Conservation (phyloP, 805 yeast species). For the Metschnikowia drakensbergensis region DNA sequence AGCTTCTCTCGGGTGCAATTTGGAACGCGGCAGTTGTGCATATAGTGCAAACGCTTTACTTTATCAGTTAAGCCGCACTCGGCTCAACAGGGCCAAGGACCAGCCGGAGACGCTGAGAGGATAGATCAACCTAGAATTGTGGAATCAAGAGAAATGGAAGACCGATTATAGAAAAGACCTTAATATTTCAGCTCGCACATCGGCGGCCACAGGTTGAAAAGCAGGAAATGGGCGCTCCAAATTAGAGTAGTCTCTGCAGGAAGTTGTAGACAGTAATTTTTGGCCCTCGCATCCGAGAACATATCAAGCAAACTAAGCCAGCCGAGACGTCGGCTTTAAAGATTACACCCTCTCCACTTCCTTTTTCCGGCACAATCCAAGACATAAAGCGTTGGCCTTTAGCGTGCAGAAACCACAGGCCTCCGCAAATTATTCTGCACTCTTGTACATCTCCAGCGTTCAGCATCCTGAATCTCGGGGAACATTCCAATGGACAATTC, state of each 20-base stretch:
- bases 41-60: background rate
- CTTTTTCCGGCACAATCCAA: background rate
- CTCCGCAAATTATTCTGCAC: too few species aligned
- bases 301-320: slow-evolving; percentile 1
- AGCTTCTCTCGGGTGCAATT: background rate
- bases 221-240: background rate
- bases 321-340: background rate
- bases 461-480: slow-evolving; percentile 3
- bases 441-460: background rate
- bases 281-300: background rate
- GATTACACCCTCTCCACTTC: background rate
- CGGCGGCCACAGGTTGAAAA: background rate
- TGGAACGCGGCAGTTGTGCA: slow-evolving; percentile 1
- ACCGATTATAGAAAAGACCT: background rate
- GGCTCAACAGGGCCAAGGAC: background rate
- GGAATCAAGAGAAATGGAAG: background rate
- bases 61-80: slow-evolving; percentile 1
- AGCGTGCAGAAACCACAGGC: background rate
- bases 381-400: background rate
- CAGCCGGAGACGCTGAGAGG: too few species aligned
- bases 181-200: background rate
- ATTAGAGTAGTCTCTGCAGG: background rate
- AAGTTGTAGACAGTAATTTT: slow-evolving; percentile 1
- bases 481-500: slow-evolving; percentile 11
- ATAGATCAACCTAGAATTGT: too few species aligned